Conservation (phyloP, 2,329 filamentous ascomycete genomes). For the Botrytis hyacinthi region DNA sequence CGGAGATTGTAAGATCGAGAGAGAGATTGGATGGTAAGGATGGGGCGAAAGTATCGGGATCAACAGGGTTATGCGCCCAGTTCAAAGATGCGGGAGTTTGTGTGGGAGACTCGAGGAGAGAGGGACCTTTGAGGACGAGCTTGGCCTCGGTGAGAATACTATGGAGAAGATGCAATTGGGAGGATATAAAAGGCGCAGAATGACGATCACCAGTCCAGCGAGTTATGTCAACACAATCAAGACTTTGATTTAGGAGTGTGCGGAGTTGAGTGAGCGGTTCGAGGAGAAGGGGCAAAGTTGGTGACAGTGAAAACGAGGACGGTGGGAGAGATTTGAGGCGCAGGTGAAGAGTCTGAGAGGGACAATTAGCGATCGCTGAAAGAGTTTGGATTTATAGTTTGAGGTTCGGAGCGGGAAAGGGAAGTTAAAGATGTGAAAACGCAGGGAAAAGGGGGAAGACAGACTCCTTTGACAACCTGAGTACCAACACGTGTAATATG, state of each 20-base stretch:
- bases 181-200: conserved; percentile 51
- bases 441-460: conserved; percentile 39
- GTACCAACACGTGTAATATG: conserved; percentile 87
- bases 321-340: conserved; percentile 66
- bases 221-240: conserved; percentile 79
- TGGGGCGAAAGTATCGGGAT: conserved; percentile 54
- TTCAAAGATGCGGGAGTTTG: conserved; percentile 26
- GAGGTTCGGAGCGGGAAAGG: not conserved
- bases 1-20: conserved; percentile 68
- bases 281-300: conserved; percentile 54
- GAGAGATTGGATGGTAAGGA: conserved; percentile 66
- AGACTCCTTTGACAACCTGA: conserved; percentile 85
- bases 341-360: conserved; percentile 66
- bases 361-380: not conserved
- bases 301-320: conserved; percentile 37
- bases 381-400: not conserved
- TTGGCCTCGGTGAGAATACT: conserved; percentile 53
- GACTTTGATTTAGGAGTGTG: conserved; percentile 74
- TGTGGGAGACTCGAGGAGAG: conserved; percentile 28
- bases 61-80: conserved; percentile 37
- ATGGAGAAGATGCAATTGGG: conserved; percentile 55
- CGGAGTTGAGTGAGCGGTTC: conserved; percentile 69
- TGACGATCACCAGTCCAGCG: conserved; percentile 66
- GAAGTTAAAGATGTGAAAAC: not conserved
- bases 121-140: conserved; percentile 55